Evolutionary conservation across 1,284 basidiomycete species (phyloP), one percentile per base, ranked within the genome.

Genomic region (Trametes polyzona): DNA sequence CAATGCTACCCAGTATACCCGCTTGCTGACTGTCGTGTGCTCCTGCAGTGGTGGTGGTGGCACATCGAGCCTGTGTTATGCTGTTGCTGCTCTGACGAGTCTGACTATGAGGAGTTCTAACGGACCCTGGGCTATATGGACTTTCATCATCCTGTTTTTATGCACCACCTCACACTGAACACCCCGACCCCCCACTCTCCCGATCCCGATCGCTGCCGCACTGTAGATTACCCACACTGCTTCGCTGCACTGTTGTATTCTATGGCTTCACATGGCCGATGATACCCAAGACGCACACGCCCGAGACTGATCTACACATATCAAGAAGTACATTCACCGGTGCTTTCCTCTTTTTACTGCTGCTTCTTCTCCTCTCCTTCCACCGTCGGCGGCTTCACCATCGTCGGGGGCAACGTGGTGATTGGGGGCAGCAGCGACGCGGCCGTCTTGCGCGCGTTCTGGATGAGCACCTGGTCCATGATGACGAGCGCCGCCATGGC

Each of bases 401-500:
- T 97, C 9, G 93, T 93, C 1, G 90, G 90, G 6, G 95, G 95
- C 23, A 96, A 80, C 16, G 91, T 93, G 24, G 86, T 90, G 67
- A 96, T 82, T 11, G 89, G 80, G 12, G 95, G 92, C 12, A 92
- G 79, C 32, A 88, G 74, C 30, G 78, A 65, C 1, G 83, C 79
- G 4, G 95, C 83, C 1, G 86, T 78, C 67, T 80, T 81, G 56
- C 95, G 85, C 17, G 93, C 82, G 65, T 93, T 91, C 76, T 98
- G 95, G 58, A 92, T 86, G 42, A 97, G 81, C 57, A 96, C 77
- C 67, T 89, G 83, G 73, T 99, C 97, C 90, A 99, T 95, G 66
- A 98, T 82, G 59, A 97, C 96, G 41, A 99, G 80, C 19, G 92
- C 90, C 0, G 96, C 95, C 97, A 99, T 99, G 1, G 94, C 88